A percentile compares a stretch with the other conserved stretches of the same genome.
Conservation (phyloP, 2,329 filamentous ascomycete species). For the Claviceps monticola region DNA sequence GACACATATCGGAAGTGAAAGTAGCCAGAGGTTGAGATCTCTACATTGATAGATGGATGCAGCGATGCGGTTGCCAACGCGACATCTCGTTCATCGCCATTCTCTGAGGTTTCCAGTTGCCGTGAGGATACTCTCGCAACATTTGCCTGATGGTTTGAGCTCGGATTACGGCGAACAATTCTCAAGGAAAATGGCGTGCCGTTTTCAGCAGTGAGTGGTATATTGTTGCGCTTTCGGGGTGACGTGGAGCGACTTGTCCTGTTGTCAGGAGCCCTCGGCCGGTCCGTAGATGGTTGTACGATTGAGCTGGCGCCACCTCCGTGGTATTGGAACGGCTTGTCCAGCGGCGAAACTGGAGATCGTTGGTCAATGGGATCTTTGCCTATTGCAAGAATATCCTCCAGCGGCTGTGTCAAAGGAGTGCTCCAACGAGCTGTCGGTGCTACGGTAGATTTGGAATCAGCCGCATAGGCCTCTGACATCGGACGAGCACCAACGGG, state of each 20-base stretch:
- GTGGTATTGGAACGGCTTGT: neutral
- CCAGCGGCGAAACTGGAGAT: neutral
- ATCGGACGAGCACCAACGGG: conserved; percentile 15
- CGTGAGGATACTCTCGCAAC: conserved; percentile 50
- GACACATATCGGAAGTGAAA: conserved; percentile 35
- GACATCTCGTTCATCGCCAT: conserved; percentile 11
- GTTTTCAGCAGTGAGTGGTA: conserved; percentile 17
- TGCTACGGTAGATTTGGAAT: neutral
- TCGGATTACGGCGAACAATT: conserved; percentile 60
- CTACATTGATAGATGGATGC: conserved; percentile 34
- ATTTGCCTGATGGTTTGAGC: conserved; percentile 60
- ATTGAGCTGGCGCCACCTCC: neutral
- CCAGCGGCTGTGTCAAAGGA: neutral
- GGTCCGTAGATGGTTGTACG: neutral
- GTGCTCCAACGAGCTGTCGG: neutral
- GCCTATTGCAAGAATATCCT: too few relatives aligned
- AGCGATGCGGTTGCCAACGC: conserved; percentile 8
- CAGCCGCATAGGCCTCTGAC: neutral
- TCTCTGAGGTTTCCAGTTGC: conserved; percentile 26
- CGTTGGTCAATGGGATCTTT: neutral
- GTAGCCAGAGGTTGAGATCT: conserved; percentile 41
- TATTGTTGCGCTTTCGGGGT: conserved; percentile 19
- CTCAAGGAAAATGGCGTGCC: conserved; percentile 39
- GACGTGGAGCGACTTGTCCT: conserved; percentile 20
- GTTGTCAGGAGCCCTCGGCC: neutral